Base-by-base conservation (phyloP, 176 grass and related monocot species). In the Carex scoparia region DNA sequence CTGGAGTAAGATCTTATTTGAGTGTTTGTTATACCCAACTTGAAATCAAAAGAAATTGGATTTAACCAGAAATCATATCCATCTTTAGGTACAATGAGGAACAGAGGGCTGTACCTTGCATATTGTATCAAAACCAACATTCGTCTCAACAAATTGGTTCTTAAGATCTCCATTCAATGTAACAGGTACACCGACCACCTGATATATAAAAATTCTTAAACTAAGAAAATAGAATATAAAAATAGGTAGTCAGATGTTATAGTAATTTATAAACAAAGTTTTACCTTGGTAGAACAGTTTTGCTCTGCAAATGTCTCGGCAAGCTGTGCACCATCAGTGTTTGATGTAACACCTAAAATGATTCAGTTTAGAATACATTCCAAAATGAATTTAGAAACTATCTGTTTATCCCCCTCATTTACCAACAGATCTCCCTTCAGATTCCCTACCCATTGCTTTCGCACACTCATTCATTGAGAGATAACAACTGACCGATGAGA, bases 131-230 rank as follows among this genome's bases (percentile, higher is more conserved):
- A 95, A 99, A 73, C 96, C 96, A 84, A 99, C 96, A 84, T 94
- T 95, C 64, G 84, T 85, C 90, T 99, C 96, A 78, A 99, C 96
- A 92, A 95, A 99, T 61, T 99, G 96, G 85, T 94, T 99, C 88
- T 95, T 99, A 87, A 99, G 91, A 79, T 99, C 96, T 27, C 96
- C 96, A 61, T 99, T 99, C 79, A 99, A 95, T 46, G 96, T 99
- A 85, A 99, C 96, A 94, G 96, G 96, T 84, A 99, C 93, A 81
- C 96, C 96, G 59, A 99, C 88, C 58, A 99, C 91, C 96, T 99
- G 87, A 79, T 83, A 62, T 2, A 69, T 44, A 86, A 44, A 60
- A n/a, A 71, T 51, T 70, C 14, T 76, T 49, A 32, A 51, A 48
- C 5, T 51, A 46, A 65, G 48, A 83, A 32, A 66, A 55, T 14